A percentile compares a stretch with the other conserved stretches of the same genome.
Conservation (phyloP, 2,329 filamentous ascomycete genomes). For the Trichoderma breve region DNA sequence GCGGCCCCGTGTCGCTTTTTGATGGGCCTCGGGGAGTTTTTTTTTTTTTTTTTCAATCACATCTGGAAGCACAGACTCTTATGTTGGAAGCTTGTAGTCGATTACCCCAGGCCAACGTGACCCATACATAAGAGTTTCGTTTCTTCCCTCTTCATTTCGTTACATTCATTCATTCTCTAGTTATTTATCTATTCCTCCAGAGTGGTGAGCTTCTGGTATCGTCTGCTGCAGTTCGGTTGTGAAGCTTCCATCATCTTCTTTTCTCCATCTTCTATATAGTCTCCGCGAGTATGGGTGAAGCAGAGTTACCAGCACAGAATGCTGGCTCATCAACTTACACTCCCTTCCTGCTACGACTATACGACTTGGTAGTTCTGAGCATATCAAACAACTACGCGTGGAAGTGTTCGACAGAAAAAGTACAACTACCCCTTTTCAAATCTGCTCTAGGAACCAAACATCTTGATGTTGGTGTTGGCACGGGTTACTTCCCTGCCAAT, state of each 20-base stretch:
- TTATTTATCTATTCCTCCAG: neutral
- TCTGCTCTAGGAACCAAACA: conserved; percentile 36
- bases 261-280: neutral
- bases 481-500: conserved; percentile 38
- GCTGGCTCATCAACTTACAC: conserved; percentile 16
- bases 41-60: neutral
- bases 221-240: neutral
- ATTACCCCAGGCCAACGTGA: neutral
- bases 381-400: conserved; percentile 40
- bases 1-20: neutral
- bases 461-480: conserved; percentile 42
- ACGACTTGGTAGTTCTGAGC: conserved; percentile 41
- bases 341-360: conserved; percentile 34
- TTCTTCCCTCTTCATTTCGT: neutral
- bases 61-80: neutral
- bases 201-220: neutral
- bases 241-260: neutral
- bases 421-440: conserved; percentile 35
- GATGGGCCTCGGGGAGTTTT: neutral
- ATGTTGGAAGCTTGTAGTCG: neutral
- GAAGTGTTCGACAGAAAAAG: conserved; percentile 32
- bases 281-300: neutral
- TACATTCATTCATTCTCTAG: neutral
- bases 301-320: neutral
- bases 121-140: neutral